phyloP scores from a whole-genome alignment of 1,284 basidiomycete species.

The Chiua sp. region DNA sequence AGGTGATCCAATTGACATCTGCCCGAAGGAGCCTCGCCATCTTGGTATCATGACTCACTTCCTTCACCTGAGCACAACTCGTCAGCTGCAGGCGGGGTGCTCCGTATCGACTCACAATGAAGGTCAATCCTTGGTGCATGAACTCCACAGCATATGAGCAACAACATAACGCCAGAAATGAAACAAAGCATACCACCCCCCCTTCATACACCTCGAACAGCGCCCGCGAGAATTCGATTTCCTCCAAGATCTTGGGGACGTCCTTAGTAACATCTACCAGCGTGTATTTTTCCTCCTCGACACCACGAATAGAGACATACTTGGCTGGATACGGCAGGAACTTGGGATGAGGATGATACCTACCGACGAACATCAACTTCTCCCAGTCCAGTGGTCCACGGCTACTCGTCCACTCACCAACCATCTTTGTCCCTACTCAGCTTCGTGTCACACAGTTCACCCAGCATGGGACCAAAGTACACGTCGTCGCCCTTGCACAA shows the following conservation, averaged over 20 bases:
- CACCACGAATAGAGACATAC: conserved; percentile 78
- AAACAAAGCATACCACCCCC: conserved; percentile 55
- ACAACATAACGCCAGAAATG: neutral
- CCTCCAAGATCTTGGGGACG: conserved; percentile 69
- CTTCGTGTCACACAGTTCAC: conserved; percentile 58
- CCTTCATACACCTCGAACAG: conserved; percentile 87
- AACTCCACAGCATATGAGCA: conserved; percentile 52
- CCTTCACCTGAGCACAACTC: conserved; percentile 60
- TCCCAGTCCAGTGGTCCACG: neutral
- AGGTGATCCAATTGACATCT: conserved; percentile 87
- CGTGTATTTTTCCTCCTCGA: conserved; percentile 79
- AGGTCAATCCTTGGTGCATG: conserved; percentile 82
- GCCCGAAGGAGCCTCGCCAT: conserved; percentile 73
- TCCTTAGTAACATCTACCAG: conserved; percentile 70
- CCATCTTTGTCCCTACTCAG: conserved; percentile 70
- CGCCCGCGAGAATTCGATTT: conserved; percentile 86
- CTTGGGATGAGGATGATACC: conserved; percentile 84
- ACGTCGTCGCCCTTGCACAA: conserved; percentile 66
- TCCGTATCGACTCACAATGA: conserved; percentile 53
- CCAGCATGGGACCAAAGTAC: conserved; percentile 76
- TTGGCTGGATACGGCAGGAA: conserved; percentile 80
- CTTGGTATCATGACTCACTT: conserved; percentile 82
- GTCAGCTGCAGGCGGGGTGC: conserved; percentile 8
- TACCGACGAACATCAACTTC: conserved; percentile 29
- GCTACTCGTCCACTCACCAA: conserved; percentile 55